Conservation (phyloP, 1,284 basidiomycete genomes). For the Phaffia rhodozyma region DNA sequence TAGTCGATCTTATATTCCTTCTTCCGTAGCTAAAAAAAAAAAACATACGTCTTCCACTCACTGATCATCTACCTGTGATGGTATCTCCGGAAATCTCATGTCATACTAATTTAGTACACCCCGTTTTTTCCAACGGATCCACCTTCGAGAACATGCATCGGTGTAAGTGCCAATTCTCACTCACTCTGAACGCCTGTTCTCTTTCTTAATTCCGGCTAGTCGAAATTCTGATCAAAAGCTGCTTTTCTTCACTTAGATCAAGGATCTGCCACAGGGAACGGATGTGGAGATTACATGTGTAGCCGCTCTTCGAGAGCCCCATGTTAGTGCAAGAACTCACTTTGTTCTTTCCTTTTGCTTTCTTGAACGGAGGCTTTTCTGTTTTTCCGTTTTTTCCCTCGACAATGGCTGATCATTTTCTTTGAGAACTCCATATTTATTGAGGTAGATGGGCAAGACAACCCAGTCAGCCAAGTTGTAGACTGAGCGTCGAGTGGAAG, state of each 20-base stretch:
- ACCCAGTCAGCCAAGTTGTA: neutral
- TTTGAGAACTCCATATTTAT: neutral
- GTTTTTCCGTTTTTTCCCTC: neutral
- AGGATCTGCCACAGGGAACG: slow-evolving; percentile 3
- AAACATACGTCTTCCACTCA: no score
- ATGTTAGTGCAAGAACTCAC: no score
- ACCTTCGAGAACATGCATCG: neutral
- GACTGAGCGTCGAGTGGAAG: neutral
- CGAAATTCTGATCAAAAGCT: no score
- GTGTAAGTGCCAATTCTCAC: neutral
- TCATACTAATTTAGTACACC: no score
- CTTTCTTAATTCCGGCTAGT: no score
- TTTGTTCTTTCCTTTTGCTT: no score
- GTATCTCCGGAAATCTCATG: no score
- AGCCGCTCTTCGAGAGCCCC: no score
- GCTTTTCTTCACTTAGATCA: neutral
- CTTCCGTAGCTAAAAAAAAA: no score
- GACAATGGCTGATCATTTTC: neutral
- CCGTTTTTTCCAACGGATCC: neutral
- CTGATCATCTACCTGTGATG: no score
- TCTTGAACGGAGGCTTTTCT: neutral
- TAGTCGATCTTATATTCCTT: neutral
- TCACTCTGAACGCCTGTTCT: no score
- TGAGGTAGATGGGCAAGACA: neutral
- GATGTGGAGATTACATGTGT: slow-evolving; percentile 15